phyloP scores from a whole-genome alignment of 2,329 filamentous ascomycete species.

The Amesomyces nigricolor region DNA sequence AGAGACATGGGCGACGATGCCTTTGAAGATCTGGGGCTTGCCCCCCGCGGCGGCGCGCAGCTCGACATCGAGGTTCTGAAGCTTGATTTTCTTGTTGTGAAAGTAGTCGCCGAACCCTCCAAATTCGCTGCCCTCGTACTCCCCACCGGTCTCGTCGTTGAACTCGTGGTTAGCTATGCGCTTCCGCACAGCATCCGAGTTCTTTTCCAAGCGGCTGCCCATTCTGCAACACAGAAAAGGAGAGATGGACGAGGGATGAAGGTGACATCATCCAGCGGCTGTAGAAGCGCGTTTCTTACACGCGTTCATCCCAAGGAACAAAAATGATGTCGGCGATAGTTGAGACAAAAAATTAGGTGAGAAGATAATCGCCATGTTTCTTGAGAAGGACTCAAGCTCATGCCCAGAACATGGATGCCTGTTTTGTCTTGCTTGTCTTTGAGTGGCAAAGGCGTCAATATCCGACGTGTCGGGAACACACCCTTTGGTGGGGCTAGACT shows the following conservation, averaged over 20 bases:
- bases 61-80: slow-evolving; percentile 88
- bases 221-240: slow-evolving; percentile 35
- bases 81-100: slow-evolving; percentile 89
- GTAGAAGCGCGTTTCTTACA: neutral
- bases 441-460: slow-evolving; percentile 2
- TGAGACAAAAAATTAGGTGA: too few species aligned
- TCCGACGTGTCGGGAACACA: slow-evolving; percentile 7
- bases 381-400: neutral
- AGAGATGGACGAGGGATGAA: slow-evolving; percentile 9
- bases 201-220: slow-evolving; percentile 57
- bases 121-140: slow-evolving; percentile 82
- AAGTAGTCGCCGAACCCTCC: slow-evolving; percentile 91
- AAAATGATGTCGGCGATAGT: neutral
- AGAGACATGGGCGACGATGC: slow-evolving; percentile 84
- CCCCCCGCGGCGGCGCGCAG: slow-evolving; percentile 62
- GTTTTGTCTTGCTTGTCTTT: neutral
- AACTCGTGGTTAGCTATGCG: slow-evolving; percentile 65
- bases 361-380: neutral
- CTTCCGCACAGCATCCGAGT: slow-evolving; percentile 57
- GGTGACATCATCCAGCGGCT: slow-evolving; percentile 20
- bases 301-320: slow-evolving; percentile 1
- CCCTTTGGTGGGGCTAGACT: neutral
- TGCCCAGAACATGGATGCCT: neutral
- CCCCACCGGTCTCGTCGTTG: slow-evolving; percentile 76
- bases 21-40: slow-evolving; percentile 82